Conservation (phyloP, 352 stramenopile genomes). For the Pythium periplocum region DNA sequence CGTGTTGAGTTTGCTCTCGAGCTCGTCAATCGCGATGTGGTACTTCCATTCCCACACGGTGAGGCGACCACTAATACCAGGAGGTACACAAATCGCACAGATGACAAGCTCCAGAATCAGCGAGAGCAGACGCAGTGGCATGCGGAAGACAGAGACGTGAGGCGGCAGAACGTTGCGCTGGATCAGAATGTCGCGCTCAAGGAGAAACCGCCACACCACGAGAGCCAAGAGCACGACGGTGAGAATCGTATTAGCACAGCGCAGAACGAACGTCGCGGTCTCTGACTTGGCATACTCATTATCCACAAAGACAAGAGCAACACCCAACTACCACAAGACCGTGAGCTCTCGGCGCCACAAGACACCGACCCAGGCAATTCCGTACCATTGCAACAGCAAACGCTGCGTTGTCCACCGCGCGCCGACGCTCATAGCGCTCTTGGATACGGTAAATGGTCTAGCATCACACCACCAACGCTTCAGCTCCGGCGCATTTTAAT, state of each 20-base stretch:
- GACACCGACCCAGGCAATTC: neutral
- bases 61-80: slow-evolving; percentile 41
- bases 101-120: slow-evolving; percentile 41
- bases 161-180: slow-evolving; percentile 51
- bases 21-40: slow-evolving; percentile 26
- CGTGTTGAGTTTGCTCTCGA: neutral
- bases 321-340: slow-evolving; percentile 23
- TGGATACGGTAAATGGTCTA: slow-evolving; percentile 64
- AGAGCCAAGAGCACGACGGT: slow-evolving; percentile 45
- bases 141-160: slow-evolving; percentile 44
- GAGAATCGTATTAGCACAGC: slow-evolving; percentile 32
- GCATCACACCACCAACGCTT: neutral
- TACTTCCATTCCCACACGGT: slow-evolving; percentile 68
- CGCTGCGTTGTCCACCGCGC: slow-evolving; percentile 49
- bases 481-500: too few relatives aligned
- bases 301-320: slow-evolving; percentile 65
- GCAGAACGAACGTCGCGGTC: slow-evolving; percentile 31
- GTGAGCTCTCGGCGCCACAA: neutral
- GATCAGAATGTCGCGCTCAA: slow-evolving; percentile 59
- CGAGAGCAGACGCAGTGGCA: slow-evolving; percentile 33
- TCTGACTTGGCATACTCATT: slow-evolving; percentile 43
- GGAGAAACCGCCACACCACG: slow-evolving; percentile 45
- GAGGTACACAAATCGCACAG: slow-evolving; percentile 51
- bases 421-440: slow-evolving; percentile 52
- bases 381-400: slow-evolving; percentile 51